Conservation (phyloP, 2,329 filamentous ascomycete species). For the Calonectria leucothoes region DNA sequence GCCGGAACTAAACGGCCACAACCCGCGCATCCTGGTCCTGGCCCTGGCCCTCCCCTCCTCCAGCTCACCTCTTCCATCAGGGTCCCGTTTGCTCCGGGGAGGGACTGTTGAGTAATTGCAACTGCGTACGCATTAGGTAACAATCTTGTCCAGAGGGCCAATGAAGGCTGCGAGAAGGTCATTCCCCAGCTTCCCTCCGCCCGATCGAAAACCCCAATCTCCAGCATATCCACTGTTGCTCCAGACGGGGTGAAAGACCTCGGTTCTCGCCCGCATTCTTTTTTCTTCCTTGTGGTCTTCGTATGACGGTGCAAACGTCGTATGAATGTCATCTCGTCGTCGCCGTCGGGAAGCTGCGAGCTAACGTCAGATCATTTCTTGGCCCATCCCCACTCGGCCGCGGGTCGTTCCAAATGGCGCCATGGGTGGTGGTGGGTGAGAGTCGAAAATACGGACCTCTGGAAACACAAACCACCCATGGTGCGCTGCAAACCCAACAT, state of each 20-base stretch:
- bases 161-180: neutral
- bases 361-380: conserved; percentile 9
- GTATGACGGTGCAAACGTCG: neutral
- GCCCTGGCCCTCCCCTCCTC: neutral
- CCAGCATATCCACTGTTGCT: neutral
- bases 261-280: neutral
- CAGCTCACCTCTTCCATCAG: neutral
- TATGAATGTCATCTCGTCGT: neutral
- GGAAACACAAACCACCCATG: neutral
- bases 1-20: conserved; percentile 15
- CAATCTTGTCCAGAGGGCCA: conserved; percentile 4
- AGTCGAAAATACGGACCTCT: neutral
- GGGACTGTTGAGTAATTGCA: conserved; percentile 16
- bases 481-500: too few relatives aligned
- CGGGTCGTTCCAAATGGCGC: neutral
- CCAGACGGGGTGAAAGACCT: neutral
- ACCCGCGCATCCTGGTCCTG: too few relatives aligned
- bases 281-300: neutral
- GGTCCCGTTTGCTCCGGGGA: neutral
- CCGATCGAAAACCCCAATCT: conserved; percentile 15
- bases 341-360: neutral
- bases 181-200: conserved; percentile 19
- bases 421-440: neutral
- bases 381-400: neutral
- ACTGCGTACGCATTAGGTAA: conserved; percentile 22